These are phyloP conservation scores for Candida tunisiensis DNA, from an alignment of 1,139 yeast species.

Conservation along the genomic window DNA sequence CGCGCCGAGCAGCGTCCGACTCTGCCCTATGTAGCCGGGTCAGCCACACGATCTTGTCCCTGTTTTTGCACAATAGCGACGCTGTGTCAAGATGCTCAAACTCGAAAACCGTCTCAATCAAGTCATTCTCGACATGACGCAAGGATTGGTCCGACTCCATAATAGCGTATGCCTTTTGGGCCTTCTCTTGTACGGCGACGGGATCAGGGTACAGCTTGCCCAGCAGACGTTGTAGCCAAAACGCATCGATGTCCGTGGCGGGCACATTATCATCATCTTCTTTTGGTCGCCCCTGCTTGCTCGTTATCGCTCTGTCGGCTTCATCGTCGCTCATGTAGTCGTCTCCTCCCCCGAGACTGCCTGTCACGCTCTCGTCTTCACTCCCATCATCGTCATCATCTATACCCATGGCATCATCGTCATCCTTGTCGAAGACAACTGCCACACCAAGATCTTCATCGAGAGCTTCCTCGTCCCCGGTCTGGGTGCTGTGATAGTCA, in stretches of 20 bases:
- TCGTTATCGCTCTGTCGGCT: no score
- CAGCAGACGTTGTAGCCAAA: slow-evolving; percentile 32
- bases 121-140: slow-evolving; percentile 32
- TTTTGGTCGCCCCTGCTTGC: no score
- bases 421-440: slow-evolving; percentile 23
- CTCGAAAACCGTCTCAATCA: slow-evolving; percentile 34
- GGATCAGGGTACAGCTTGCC: slow-evolving; percentile 23
- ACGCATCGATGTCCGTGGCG: slow-evolving; percentile 28
- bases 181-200: slow-evolving; percentile 18
- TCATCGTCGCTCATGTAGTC: slow-evolving; percentile 16
- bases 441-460: slow-evolving; percentile 27
- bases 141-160: slow-evolving; percentile 21
- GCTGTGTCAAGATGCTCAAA: slow-evolving; percentile 34
- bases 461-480: slow-evolving; percentile 15
- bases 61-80: slow-evolving; percentile 32
- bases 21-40: slow-evolving; percentile 26
- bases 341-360: slow-evolving; percentile 16
- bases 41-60: slow-evolving; percentile 39
- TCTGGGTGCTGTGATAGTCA: slow-evolving; percentile 32
- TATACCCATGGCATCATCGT: slow-evolving; percentile 11
- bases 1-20: slow-evolving; percentile 19
- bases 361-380: slow-evolving; percentile 15
- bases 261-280: slow-evolving; percentile 8
- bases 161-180: slow-evolving; percentile 16
- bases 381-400: slow-evolving; percentile 7